Conservation (phyloP, 305 asterid genomes). For the Solanum chacoense region DNA sequence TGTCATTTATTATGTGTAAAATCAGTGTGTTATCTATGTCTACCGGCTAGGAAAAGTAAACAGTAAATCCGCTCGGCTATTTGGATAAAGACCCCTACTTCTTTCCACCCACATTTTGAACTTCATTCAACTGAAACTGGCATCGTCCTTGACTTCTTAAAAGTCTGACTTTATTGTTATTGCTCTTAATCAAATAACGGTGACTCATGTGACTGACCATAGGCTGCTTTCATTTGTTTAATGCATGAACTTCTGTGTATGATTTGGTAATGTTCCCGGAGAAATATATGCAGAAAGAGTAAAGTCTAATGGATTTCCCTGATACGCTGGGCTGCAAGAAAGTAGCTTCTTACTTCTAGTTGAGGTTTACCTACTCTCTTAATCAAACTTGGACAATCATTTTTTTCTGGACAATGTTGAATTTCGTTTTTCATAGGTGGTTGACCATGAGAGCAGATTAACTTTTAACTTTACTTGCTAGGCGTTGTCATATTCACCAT, state of each 20-base stretch:
- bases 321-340: not conserved
- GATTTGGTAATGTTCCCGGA: not conserved
- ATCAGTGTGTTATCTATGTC: not conserved
- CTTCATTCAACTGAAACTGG: not conserved
- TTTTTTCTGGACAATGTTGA: not conserved
- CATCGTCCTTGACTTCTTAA: not conserved
- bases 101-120: not conserved
- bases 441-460: not conserved
- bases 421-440: not conserved
- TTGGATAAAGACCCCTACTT: not conserved
- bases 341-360: not conserved
- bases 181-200: not conserved
- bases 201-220: not conserved
- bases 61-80: not conserved
- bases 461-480: not conserved
- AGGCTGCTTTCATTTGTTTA: not conserved
- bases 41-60: not conserved
- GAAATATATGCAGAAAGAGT: not conserved
- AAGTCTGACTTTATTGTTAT: not conserved
- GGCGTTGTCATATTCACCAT: not conserved
- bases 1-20: not conserved
- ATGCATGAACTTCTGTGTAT: not conserved
- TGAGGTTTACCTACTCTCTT: not conserved
- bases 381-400: not conserved
- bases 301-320: not conserved